These are phyloP conservation scores for Leishmania amazonensis DNA, from an alignment of 208 protist species.

Conservation along the genomic window DNA sequence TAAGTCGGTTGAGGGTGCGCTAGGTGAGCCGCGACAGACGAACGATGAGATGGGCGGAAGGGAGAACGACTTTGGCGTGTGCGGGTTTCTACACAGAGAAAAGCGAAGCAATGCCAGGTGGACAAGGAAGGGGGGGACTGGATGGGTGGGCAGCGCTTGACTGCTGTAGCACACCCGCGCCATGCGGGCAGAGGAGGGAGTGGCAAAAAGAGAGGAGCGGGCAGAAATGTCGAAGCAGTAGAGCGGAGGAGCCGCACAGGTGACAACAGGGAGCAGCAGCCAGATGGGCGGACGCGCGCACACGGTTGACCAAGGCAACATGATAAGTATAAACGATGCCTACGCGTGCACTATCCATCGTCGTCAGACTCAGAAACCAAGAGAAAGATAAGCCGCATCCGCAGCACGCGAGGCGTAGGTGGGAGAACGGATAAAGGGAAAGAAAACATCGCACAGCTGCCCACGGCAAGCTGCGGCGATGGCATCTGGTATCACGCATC, in stretches of 20 bases:
- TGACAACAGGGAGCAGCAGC: background rate
- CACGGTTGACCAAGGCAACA: slow-evolving; percentile 6
- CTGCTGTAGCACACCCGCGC: background rate
- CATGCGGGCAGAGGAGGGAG: background rate
- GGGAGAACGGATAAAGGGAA: background rate
- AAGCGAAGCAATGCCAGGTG: background rate
- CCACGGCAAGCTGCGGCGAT: background rate
- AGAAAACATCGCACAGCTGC: background rate
- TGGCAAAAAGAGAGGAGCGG: background rate
- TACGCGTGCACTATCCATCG: background rate
- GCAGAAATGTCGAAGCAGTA: background rate
- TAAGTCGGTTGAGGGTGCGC: background rate
- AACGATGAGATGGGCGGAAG: background rate
- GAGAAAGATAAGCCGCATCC: background rate
- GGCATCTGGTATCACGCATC: background rate
- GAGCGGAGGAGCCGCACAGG: background rate
- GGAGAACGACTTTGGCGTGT: background rate
- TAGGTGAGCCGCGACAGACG: background rate
- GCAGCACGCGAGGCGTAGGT: background rate
- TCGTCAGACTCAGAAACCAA: background rate
- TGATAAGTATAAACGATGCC: slow-evolving; percentile 1
- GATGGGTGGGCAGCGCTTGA: background rate
- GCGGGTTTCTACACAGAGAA: background rate
- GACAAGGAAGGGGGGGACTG: background rate
- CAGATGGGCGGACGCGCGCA: background rate